These are phyloP conservation scores for Cryptomeria japonica DNA, from an alignment of 75 land plant genomes.

Conservation along the genomic window DNA sequence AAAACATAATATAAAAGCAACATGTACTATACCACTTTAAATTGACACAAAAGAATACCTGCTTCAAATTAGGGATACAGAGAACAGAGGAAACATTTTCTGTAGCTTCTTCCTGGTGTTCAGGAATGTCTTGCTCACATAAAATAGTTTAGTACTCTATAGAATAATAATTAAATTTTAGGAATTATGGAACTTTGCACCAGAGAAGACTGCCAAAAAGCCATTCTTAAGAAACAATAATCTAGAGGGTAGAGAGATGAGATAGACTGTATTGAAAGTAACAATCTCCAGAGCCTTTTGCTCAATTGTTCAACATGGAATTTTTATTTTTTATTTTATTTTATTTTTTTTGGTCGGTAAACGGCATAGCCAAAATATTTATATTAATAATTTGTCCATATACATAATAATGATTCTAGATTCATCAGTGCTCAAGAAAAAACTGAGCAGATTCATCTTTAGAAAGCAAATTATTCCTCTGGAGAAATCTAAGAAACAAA, in stretches of 20 bases:
- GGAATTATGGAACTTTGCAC: neutral
- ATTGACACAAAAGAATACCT: slow-evolving; percentile 60
- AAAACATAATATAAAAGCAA: neutral
- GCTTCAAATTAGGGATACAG: slow-evolving; percentile 54
- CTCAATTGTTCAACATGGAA: too few relatives aligned
- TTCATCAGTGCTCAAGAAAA: too few relatives aligned
- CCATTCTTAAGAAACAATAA: neutral
- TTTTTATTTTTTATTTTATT: too few relatives aligned
- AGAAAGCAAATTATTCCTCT: too few relatives aligned
- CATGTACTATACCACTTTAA: slow-evolving; percentile 53
- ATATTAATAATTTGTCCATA: too few relatives aligned
- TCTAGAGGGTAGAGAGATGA: neutral
- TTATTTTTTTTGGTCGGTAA: too few relatives aligned
- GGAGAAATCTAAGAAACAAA: too few relatives aligned
- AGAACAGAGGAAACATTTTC: slow-evolving; percentile 51
- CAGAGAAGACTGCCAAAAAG: neutral
- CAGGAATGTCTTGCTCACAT: slow-evolving; percentile 60
- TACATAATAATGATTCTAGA: too few relatives aligned
- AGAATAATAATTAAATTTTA: neutral
- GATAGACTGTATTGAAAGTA: neutral
- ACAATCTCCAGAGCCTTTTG: neutral
- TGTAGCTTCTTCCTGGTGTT: slow-evolving; percentile 65
- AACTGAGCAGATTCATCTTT: too few relatives aligned
- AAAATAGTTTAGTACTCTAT: slow-evolving; percentile 46
- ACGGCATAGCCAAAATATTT: too few relatives aligned